phyloP scores from a whole-genome alignment of 805 yeast species.

The Hanseniaspora taiwanica region DNA sequence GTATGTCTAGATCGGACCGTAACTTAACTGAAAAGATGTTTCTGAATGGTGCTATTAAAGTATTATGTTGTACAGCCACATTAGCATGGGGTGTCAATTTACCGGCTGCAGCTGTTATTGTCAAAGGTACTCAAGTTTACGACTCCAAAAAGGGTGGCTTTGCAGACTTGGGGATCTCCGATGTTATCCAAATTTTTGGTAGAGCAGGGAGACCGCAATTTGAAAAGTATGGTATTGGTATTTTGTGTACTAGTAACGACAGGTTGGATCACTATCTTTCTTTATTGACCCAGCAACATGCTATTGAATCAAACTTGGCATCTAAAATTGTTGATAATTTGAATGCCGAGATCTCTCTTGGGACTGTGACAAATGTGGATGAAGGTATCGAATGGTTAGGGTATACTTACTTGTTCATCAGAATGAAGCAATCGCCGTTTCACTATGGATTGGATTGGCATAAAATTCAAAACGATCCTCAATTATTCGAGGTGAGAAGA shows the following conservation, averaged over 20 bases:
- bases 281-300: constrained; percentile 83
- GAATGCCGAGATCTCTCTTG: constrained; percentile 92
- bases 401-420: constrained; percentile 82
- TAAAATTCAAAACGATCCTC: constrained; percentile 73
- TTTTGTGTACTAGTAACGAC: constrained; percentile 73
- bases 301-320: constrained; percentile 77
- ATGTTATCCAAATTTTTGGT: constrained; percentile 95
- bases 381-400: constrained; percentile 98
- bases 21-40: constrained; percentile 84
- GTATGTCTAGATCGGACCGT: constrained; percentile 84
- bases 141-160: constrained; percentile 92
- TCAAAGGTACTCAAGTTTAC: constrained; percentile 93
- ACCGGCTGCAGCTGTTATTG: constrained; percentile 95
- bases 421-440: constrained; percentile 91
- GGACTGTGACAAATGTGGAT: constrained; percentile 86
- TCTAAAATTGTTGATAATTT: constrained; percentile 77
- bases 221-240: constrained; percentile 86
- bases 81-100: constrained; percentile 99
- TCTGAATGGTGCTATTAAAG: constrained; percentile 71
- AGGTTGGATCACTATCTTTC: constrained; percentile 79
- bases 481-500: constrained; percentile 57
- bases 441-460: constrained; percentile 85
- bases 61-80: constrained; percentile 90
- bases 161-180: constrained; percentile 86
- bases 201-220: constrained; percentile 99